Evolutionary conservation across 495 filamentous ascomycete species (phyloP), one percentile per base, ranked within the genome.

Genomic region (Chaetomium cochliodes): DNA sequence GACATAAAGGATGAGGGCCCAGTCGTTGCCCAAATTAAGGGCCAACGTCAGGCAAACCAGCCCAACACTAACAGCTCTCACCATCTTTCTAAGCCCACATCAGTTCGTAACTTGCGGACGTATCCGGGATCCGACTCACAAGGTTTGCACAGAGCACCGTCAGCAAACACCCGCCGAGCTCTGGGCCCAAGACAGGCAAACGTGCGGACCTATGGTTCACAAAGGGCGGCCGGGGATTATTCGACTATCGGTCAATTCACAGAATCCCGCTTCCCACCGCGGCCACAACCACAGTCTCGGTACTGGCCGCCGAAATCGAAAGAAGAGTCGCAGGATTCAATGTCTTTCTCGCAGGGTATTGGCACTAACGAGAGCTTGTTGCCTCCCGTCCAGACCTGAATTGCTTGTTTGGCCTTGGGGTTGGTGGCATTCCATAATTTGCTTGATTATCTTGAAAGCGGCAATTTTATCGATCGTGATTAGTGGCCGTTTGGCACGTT

Each of bases 201-300:
- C 6, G 11, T 63, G 22, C 65, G 60, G n/a, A 67, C 65, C 2
- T 67, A 67, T 23, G 60, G 65, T 2, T 63, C 65, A 8, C 65
- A 63, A 28, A 33, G 39, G 23, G 11, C 54, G 23, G 15, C 33
- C 7, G 57, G 25, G 30, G 52, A 41, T 0, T 4, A 44, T 25
- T 51, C 28, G 1, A 25, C 16, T 0, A 16, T 13, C n/a, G 20
- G n/a, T 16, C 22, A 22, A 7, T 2, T 23, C 11, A 12, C 25
- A 3, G 30, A 47, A 5, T 20, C n/a, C 11, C 60, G 39, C 33
- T 58, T 33, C 16, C n/a, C 37, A 1, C 15, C 39, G 3, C 59
- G 53, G 22, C 63, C 59, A 15, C 64, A 63, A 16, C 42, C 64
- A 18, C 64, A 56, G 11, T 57, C 65, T n/a, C 65, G 50, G 28